These are phyloP conservation scores for Pythium phragmitis DNA, from an alignment of 352 stramenopile species.

Conservation along the genomic window DNA sequence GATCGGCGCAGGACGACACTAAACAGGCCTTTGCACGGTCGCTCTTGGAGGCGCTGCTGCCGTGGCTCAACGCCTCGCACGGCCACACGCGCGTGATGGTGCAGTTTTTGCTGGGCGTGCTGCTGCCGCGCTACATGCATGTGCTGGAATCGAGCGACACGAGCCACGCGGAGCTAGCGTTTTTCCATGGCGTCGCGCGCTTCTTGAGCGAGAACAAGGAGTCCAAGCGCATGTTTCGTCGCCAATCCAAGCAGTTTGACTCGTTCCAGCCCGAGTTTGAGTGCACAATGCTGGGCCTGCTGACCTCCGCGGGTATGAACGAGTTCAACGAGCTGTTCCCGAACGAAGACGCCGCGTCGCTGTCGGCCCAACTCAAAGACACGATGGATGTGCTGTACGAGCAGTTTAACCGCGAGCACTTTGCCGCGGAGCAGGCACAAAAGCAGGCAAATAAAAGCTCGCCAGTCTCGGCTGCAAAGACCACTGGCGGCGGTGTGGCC, in stretches of 20 bases:
- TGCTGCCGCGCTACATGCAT: constrained; percentile 68
- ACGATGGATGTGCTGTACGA: constrained; percentile 67
- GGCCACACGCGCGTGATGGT: constrained; percentile 81
- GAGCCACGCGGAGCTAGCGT: constrained; percentile 25
- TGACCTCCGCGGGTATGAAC: constrained; percentile 61
- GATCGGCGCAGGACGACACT: constrained; percentile 26
- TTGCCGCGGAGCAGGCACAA: constrained; percentile 28
- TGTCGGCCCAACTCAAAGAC: constrained; percentile 67
- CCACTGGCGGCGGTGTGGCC: neutral
- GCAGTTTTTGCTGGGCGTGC: constrained; percentile 62
- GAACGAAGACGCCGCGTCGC: constrained; percentile 37
- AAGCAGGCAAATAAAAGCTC: neutral
- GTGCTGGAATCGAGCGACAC: constrained; percentile 10
- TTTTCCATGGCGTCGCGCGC: constrained; percentile 48
- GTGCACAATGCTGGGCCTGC: constrained; percentile 68
- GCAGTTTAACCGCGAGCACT: constrained; percentile 74
- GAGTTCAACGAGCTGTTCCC: constrained; percentile 78
- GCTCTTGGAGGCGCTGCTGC: constrained; percentile 54
- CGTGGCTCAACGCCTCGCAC: constrained; percentile 78
- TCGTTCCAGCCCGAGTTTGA: constrained; percentile 66
- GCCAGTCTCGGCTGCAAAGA: neutral
- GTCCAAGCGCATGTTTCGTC: constrained; percentile 78
- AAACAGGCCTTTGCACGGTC: constrained; percentile 22
- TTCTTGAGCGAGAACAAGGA: constrained; percentile 85
- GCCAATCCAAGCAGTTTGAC: constrained; percentile 60